A percentile compares a stretch with the other conserved stretches of the same genome.
phyloP scores from a whole-genome alignment of 2,329 filamentous ascomycete genomes.

The Microdochium paspali region DNA sequence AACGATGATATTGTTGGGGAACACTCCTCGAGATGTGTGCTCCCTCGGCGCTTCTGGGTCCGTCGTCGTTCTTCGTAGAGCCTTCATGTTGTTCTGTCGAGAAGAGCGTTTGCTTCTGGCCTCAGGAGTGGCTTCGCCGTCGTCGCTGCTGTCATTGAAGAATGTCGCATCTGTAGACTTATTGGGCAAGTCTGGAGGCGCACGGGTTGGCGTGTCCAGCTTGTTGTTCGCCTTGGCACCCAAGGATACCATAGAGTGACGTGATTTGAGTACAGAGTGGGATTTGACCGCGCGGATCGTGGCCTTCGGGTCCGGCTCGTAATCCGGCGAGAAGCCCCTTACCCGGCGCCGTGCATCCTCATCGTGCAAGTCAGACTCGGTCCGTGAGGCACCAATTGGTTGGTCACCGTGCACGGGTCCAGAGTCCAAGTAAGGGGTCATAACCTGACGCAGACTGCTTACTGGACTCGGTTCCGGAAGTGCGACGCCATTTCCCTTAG shows the following conservation, averaged over 20 bases:
- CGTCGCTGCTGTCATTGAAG: conserved; percentile 42
- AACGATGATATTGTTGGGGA: background rate
- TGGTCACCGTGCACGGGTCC: background rate
- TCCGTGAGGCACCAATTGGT: background rate
- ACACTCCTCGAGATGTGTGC: background rate
- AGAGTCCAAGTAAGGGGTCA: conserved; percentile 65
- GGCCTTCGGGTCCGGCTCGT: conserved; percentile 62
- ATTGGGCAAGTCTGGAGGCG: conserved; percentile 14
- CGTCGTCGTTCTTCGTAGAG: background rate
- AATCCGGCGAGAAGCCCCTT: conserved; percentile 65
- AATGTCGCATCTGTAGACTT: conserved; percentile 31
- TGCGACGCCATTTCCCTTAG: conserved; percentile 18
- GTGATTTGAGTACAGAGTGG: conserved; percentile 24
- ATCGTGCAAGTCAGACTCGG: conserved; percentile 2
- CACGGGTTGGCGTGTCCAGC: conserved; percentile 12
- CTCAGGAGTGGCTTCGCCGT: conserved; percentile 16
- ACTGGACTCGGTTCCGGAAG: conserved; percentile 50
- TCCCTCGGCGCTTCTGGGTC: background rate
- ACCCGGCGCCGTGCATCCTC: conserved; percentile 25
- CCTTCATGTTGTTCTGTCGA: too few relatives aligned
- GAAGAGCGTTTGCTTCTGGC: conserved; percentile 5
- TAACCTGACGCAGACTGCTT: conserved; percentile 75
- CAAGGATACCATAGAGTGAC: conserved; percentile 8
- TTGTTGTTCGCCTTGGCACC: conserved; percentile 10
- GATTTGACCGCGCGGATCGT: conserved; percentile 57